Base-by-base conservation (phyloP, 2,329 filamentous ascomycete genomes). In the Botrytis squamosa region DNA sequence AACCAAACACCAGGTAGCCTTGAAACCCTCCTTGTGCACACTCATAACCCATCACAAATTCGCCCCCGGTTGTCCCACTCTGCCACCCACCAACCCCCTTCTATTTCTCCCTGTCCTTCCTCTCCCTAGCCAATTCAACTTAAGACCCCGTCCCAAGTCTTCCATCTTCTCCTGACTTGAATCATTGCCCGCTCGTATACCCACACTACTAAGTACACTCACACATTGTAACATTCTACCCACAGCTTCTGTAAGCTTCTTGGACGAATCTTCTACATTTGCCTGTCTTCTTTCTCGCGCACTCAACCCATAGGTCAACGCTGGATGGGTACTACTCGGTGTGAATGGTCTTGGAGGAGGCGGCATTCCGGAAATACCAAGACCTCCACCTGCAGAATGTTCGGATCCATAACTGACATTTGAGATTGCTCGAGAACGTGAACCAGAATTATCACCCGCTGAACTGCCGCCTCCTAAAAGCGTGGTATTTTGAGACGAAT, bases 161-260 rank as follows among this genome's bases (percentile, higher is more conserved):
- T 95, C 92, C 79, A 98, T 92, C 83, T 92, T 93, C 73, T 87
- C 88, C 80, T 95, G 93, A 1, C 89, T 87, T 55, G 92, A 90
- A 76, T 97, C 93, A 16, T 88, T 88, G 14, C 77, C 77, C 62
- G 79, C 75, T 12, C 78, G 75, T 44, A 79, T 75, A 12, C 85
- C 91, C 20, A 97, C 88, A 75, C 91, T 91, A 4, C 93, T 93
- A 36, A 99, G 86, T 12, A 99, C 94, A 81, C 92, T 95, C 83
- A 98, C 92, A 82, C 96, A 99, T 84, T 99, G 96, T 76, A 99
- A 85, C 93, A 99, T 97, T 69, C 95, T 87, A 0, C 94, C 96
- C 0, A 98, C 95, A 78, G 95, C 97, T 78, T 98, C 95, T 0
- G 96, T 97, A 71, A 98, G 90, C 80, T 96, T 90, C 81, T 93